Evolutionary conservation across 441 rosid species (phyloP).

Genomic region (Populus trichocarpa): DNA sequence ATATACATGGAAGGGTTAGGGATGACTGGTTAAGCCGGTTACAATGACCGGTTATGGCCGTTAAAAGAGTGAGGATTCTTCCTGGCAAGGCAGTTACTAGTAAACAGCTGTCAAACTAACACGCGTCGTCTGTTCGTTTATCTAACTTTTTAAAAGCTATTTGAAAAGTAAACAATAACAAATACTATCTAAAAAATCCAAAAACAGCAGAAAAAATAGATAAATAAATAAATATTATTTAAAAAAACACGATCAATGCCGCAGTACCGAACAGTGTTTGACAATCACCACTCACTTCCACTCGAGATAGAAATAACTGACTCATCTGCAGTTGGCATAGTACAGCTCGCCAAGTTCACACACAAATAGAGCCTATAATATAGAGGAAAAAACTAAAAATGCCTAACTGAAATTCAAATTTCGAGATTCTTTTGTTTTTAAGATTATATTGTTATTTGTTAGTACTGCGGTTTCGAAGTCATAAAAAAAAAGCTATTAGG

Average conservation of each 20-base stretch:
- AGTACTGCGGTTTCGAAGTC: background rate
- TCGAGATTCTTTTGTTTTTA: background rate
- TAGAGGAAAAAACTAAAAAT: background rate
- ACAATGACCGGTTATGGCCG: conserved; percentile 43
- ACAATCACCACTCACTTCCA: conserved; percentile 2
- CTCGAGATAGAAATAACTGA: conserved; percentile 2
- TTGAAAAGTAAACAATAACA: too few species aligned
- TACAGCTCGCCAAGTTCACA: conserved; percentile 21
- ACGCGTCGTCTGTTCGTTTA: conserved; percentile 39
- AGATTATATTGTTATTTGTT: background rate
- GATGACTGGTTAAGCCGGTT: conserved; percentile 49
- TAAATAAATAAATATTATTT: too few species aligned
- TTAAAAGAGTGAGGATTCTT: conserved; percentile 40
- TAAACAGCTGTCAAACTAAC: conserved; percentile 56
- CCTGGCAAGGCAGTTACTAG: conserved; percentile 62
- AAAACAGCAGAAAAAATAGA: too few species aligned
- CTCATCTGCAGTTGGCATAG: conserved; percentile 24
- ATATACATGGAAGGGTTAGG: conserved; percentile 47
- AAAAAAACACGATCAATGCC: too few species aligned
- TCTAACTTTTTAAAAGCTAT: background rate
- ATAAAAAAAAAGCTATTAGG: too few species aligned
- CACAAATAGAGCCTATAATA: background rate
- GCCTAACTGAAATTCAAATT: background rate
- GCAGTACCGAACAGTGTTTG: too few species aligned
- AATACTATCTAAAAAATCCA: too few species aligned